phyloP scores from a whole-genome alignment of 2,329 filamentous ascomycete genomes.

The Colletotrichum karsti region DNA sequence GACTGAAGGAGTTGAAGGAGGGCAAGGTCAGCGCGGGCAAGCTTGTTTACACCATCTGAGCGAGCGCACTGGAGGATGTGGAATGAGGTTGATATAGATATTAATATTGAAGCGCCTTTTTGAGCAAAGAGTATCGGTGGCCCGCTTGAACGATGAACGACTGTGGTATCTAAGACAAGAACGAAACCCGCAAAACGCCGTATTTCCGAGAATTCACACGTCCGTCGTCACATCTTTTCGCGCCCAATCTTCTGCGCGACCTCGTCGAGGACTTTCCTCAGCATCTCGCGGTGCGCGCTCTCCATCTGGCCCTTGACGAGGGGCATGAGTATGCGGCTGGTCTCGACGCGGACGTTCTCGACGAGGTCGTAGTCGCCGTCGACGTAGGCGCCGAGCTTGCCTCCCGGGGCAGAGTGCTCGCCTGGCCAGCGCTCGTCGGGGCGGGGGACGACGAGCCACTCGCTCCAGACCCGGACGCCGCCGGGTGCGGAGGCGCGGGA shows the following conservation, averaged over 20 bases:
- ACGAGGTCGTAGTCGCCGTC: slow-evolving; percentile 41
- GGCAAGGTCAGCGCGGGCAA: slow-evolving; percentile 49
- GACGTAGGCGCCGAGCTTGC: slow-evolving; percentile 25
- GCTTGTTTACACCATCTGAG: slow-evolving; percentile 47
- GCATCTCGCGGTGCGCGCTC: slow-evolving; percentile 39
- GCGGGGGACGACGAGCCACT: slow-evolving; percentile 38
- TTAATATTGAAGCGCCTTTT: not conserved
- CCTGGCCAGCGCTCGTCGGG: slow-evolving; percentile 31
- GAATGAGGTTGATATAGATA: not conserved
- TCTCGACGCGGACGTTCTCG: slow-evolving; percentile 42
- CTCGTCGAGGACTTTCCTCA: slow-evolving; percentile 40
- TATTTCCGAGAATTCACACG: not conserved
- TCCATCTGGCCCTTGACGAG: slow-evolving; percentile 41
- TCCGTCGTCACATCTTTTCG: slow-evolving; percentile 1
- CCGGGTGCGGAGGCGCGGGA: slow-evolving; percentile 51
- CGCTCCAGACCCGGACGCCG: slow-evolving; percentile 52
- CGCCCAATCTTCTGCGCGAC: slow-evolving; percentile 32
- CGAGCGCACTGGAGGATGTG: not conserved
- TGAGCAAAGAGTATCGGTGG: too few species aligned
- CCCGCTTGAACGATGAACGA: not conserved
- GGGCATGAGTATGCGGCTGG: slow-evolving; percentile 44
- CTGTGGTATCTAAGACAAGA: slow-evolving; percentile 21
- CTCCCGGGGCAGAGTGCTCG: slow-evolving; percentile 2
- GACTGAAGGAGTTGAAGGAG: slow-evolving; percentile 41
- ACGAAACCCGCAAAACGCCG: not conserved